Evolutionary conservation across 2,329 filamentous ascomycete species (phyloP).

Genomic region (Chaetomium strumarium): DNA sequence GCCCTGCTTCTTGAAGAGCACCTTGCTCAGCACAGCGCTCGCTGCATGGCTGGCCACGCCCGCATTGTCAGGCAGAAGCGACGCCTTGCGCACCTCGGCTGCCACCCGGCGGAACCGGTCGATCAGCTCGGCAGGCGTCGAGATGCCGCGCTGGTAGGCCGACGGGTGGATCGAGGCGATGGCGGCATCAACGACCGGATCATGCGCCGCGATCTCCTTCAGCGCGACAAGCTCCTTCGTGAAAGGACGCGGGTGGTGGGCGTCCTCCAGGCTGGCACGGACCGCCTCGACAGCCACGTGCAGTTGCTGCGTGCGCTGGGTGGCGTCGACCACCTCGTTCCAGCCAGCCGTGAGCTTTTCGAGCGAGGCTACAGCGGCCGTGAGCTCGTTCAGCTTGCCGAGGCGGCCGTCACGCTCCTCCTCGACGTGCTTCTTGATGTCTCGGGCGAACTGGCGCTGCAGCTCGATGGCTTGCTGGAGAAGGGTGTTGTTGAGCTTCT

Average conservation of each 20-base stretch:
- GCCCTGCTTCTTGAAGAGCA: constrained; percentile 93
- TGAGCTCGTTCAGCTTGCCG: constrained; percentile 76
- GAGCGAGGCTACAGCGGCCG: constrained; percentile 70
- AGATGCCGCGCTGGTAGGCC: constrained; percentile 88
- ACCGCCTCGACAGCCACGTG: constrained; percentile 95
- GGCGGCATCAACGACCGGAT: constrained; percentile 83
- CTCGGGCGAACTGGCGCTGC: constrained; percentile 74
- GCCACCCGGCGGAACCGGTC: constrained; percentile 95
- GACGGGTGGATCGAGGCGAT: constrained; percentile 93
- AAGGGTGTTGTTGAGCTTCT: constrained; percentile 76
- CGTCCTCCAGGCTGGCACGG: constrained; percentile 71
- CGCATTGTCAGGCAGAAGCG: constrained; percentile 84
- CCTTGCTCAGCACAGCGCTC: constrained; percentile 81
- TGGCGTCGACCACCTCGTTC: constrained; percentile 85
- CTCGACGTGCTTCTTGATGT: constrained; percentile 78
- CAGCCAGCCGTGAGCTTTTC: constrained; percentile 83
- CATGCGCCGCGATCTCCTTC: constrained; percentile 81
- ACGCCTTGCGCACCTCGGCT: constrained; percentile 87
- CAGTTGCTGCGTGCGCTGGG: constrained; percentile 90
- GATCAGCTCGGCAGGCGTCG: constrained; percentile 76
- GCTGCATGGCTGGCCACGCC: constrained; percentile 92
- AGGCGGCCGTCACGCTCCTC: constrained; percentile 81
- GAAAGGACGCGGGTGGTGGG: constrained; percentile 73
- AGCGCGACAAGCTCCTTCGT: constrained; percentile 88
- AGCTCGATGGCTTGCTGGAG: constrained; percentile 85